Evolutionary conservation across 2,329 filamentous ascomycete genomes (phyloP).

Genomic region (Exophiala sideris): DNA sequence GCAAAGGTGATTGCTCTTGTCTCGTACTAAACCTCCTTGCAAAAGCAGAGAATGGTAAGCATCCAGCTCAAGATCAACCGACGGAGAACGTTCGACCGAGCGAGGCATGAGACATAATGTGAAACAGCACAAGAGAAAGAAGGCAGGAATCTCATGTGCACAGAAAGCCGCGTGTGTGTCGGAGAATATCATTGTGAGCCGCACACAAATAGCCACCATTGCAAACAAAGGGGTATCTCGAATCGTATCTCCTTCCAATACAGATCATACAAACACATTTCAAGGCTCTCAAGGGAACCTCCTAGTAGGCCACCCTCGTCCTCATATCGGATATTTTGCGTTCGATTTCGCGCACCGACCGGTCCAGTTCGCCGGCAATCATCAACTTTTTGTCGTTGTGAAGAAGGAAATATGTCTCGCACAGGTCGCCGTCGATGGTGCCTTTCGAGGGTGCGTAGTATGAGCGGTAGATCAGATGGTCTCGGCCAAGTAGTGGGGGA

Average conservation of each 20-base stretch:
- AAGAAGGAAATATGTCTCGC: constrained; percentile 83
- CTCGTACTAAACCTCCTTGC: constrained; percentile 41
- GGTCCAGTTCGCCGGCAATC: constrained; percentile 89
- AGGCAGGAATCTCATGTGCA: background rate
- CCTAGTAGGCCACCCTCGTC: constrained; percentile 54
- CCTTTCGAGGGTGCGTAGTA: constrained; percentile 98
- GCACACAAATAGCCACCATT: background rate
- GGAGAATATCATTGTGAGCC: background rate
- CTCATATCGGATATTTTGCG: constrained; percentile 79
- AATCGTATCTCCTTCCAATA: background rate
- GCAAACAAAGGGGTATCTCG: constrained; percentile 7
- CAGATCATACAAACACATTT: background rate
- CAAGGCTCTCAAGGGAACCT: background rate
- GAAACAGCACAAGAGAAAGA: background rate
- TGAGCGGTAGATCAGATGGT: constrained; percentile 91
- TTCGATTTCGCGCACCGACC: constrained; percentile 89
- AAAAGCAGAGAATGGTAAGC: constrained; percentile 27
- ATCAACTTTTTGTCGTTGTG: constrained; percentile 87
- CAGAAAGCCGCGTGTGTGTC: background rate
- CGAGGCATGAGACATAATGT: constrained; percentile 48
- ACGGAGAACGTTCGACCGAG: constrained; percentile 41
- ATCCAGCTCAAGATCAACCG: constrained; percentile 42
- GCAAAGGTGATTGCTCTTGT: constrained; percentile 42
- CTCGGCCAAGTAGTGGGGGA: constrained; percentile 81
- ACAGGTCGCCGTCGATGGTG: constrained; percentile 93